Conservation (phyloP, 1,139 yeast genomes). For the Suzukiozyma palmioleophila region DNA sequence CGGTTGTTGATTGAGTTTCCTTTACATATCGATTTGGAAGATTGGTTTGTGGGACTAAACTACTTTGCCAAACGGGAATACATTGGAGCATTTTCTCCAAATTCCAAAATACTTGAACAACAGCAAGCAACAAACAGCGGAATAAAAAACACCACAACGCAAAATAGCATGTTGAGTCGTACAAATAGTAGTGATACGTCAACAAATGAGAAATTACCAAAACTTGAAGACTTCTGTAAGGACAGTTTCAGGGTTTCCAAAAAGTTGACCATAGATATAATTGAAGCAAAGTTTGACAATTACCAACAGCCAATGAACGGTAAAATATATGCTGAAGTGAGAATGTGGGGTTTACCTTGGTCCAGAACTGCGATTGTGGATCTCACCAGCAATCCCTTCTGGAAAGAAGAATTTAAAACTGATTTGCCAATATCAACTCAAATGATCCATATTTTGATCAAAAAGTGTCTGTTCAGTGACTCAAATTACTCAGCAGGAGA, state of each 20-base stretch:
- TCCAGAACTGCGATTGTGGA: conserved; percentile 61
- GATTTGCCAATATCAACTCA: conserved; percentile 55
- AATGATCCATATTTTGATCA: conserved; percentile 49
- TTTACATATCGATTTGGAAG: conserved; percentile 68
- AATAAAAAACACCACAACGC: conserved; percentile 8
- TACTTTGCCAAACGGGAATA: conserved; percentile 65
- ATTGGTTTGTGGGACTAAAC: conserved; percentile 75
- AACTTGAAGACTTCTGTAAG: conserved; percentile 20
- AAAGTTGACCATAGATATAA: conserved; percentile 50
- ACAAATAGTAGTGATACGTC: no score
- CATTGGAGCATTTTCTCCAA: conserved; percentile 31
- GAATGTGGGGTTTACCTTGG: conserved; percentile 68
- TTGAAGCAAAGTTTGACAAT: conserved; percentile 60
- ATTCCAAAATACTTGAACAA: conserved; percentile 5
- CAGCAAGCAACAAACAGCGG: not conserved
- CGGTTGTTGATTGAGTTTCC: conserved; percentile 60
- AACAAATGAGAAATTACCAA: no score
- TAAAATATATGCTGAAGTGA: conserved; percentile 56
- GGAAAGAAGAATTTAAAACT: conserved; percentile 64
- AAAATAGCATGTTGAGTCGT: conserved; percentile 1
- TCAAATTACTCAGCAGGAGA: conserved; percentile 25
- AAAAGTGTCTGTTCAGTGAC: conserved; percentile 26
- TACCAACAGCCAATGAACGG: conserved; percentile 12
- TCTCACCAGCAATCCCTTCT: conserved; percentile 52
- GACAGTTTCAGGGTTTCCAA: conserved; percentile 54